phyloP scores from a whole-genome alignment of 1,284 basidiomycete genomes.

The Fomitiporia mediterranea region DNA sequence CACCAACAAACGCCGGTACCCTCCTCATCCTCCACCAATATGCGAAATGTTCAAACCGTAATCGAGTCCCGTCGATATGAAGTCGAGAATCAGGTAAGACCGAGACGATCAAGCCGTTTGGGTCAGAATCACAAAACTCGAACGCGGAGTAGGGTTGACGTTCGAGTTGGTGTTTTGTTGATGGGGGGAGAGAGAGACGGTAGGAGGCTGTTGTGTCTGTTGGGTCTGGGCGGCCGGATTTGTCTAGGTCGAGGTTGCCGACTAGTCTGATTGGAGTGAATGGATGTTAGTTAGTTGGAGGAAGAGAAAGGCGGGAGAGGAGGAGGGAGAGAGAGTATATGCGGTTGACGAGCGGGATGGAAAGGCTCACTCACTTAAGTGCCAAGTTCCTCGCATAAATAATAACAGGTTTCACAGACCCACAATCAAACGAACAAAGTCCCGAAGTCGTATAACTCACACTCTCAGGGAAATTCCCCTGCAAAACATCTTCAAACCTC shows the following conservation, averaged over 20 bases:
- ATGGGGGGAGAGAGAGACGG: constrained; percentile 9
- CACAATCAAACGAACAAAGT: constrained; percentile 19
- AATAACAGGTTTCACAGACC: constrained; percentile 20
- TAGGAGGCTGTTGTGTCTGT: constrained; percentile 14
- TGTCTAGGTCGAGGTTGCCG: constrained; percentile 18
- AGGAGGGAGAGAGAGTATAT: neutral
- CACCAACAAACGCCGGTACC: neutral
- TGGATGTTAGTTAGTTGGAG: neutral
- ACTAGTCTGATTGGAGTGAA: constrained; percentile 9
- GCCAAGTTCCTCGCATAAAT: constrained; percentile 20
- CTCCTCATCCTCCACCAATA: constrained; percentile 19
- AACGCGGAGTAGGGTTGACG: constrained; percentile 20
- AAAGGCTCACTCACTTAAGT: constrained; percentile 15
- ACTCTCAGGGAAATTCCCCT: constrained; percentile 19
- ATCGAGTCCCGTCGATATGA: constrained; percentile 3
- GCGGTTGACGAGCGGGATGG: neutral
- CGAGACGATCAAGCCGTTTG: constrained; percentile 14
- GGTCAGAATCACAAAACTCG: constrained; percentile 16
- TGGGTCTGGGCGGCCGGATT: constrained; percentile 14
- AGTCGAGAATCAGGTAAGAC: constrained; percentile 20
- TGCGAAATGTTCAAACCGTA: constrained; percentile 20
- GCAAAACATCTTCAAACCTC: constrained; percentile 20
- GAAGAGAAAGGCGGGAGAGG: neutral
- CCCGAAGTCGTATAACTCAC: constrained; percentile 21
- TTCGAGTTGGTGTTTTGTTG: constrained; percentile 16